Conservation (phyloP, 78 protist species). For the Dictyostelium intermedium region DNA sequence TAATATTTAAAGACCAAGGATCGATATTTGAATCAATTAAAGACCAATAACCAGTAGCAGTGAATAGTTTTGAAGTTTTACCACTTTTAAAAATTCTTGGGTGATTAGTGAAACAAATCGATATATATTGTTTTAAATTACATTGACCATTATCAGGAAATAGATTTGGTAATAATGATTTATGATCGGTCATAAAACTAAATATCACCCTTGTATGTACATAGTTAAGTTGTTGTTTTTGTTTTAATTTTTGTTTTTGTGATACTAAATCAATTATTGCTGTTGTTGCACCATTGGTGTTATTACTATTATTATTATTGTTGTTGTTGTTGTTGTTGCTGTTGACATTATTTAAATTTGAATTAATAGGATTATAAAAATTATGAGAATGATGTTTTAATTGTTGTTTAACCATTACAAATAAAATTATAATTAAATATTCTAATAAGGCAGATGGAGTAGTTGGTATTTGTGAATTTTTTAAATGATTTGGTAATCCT, state of each 20-base stretch:
- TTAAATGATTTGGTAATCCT: not conserved
- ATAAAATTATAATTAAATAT: not conserved
- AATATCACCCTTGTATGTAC: constrained; percentile 1
- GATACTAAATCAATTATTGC: not conserved
- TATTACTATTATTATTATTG: not conserved
- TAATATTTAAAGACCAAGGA: not conserved
- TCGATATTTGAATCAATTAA: not conserved
- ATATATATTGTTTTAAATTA: not conserved
- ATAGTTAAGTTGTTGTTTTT: not conserved
- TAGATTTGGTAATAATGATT: constrained; percentile 6
- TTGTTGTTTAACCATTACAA: not conserved
- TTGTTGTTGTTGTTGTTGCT: not conserved
- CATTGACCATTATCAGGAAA: constrained; percentile 6
- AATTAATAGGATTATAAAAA: not conserved
- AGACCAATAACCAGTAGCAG: constrained; percentile 1
- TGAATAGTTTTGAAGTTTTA: not conserved
- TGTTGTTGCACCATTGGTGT: not conserved
- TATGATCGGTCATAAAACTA: constrained; percentile 12
- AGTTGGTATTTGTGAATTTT: not conserved
- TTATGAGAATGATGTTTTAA: not conserved
- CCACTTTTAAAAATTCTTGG: constrained; percentile 2
- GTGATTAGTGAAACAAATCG: not conserved
- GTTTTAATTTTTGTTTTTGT: not conserved
- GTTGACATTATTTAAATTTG: not conserved
- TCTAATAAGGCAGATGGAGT: not conserved